A percentile compares a stretch with the other conserved stretches of the same genome.
phyloP scores from a whole-genome alignment of 345 rosid genomes.

The Acer saccharum region DNA sequence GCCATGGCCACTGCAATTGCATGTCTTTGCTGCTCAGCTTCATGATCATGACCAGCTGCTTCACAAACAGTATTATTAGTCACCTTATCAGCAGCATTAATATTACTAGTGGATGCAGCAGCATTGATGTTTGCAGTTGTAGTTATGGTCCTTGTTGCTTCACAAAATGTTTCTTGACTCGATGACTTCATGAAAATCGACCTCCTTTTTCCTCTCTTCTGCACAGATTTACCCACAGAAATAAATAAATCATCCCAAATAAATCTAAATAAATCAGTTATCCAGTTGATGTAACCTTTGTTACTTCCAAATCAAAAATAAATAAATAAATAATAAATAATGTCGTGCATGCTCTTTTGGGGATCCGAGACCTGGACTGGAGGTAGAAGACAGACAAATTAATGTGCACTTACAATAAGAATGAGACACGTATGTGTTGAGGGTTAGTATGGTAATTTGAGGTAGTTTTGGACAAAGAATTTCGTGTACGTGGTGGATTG shows the following conservation, averaged over 20 bases:
- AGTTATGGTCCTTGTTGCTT: slow-evolving; percentile 27
- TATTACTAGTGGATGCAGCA: slow-evolving; percentile 22
- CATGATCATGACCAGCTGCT: slow-evolving; percentile 21
- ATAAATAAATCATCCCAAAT: neutral
- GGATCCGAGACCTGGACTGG: neutral
- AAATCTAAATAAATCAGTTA: no score
- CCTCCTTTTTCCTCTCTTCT: slow-evolving; percentile 73
- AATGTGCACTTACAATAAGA: no score
- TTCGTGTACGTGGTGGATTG: neutral
- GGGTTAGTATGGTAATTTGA: neutral
- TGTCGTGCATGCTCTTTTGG: neutral
- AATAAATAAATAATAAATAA: no score
- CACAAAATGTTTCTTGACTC: slow-evolving; percentile 39
- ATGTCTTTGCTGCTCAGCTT: slow-evolving; percentile 30
- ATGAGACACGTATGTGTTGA: neutral
- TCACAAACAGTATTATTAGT: slow-evolving; percentile 7
- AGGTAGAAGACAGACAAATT: neutral
- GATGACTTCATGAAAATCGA: slow-evolving; percentile 65
- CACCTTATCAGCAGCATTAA: slow-evolving; percentile 2
- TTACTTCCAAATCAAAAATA: no score
- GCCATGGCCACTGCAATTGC: slow-evolving; percentile 61
- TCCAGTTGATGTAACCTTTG: no score
- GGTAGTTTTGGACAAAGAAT: neutral
- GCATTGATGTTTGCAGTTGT: slow-evolving; percentile 17
- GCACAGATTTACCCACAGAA: slow-evolving; percentile 21